Base-by-base conservation (phyloP, 345 rosid species). In the Gossypium stocksii region DNA sequence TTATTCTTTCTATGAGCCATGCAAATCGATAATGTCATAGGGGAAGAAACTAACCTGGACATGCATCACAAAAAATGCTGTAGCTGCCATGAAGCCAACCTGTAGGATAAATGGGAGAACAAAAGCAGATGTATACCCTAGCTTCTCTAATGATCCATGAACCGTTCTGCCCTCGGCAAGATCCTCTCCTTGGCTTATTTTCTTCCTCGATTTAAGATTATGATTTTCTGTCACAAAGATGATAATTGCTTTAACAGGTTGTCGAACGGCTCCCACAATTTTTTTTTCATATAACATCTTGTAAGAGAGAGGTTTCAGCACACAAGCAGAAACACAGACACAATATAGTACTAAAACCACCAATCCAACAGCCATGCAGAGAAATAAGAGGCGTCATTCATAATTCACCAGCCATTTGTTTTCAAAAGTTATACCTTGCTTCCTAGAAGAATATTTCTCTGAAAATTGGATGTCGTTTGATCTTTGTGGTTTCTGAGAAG, bases 21-120 rank as follows among this genome's bases (percentile, higher is more conserved):
- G 41, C 41, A 34, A 34, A 34, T 34, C 7, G 41, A 34, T 34
- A 34, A 34, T 6, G 7, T 34, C 1, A 5, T 34, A 52, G 63
- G 9, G 9, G 65, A 76, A 62, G 46, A 70, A 66, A 27, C 82
- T 82, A 45, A 89, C 98, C 98, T 93, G 98, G 59, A 91, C 98
- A 71, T 94, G 97, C 98, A 91, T 90, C 80, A 93, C 78, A 62
- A 93, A 88, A 77, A 94, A 87, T 20, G 97, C 89, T 3, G 97
- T 91, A 76, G 85, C 86, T 77, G 82, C 85, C 98, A 90, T 84
- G 83, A 95, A 76, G 59, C 88, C 86, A 84, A 88, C 67, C 78
- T 90, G 98, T 70, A 89, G 76, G 25, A 86, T 80, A 80, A 91
- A 91, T 16, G 97, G 97, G 44, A 93, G 83, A 25, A 86, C 79